Base-by-base conservation (phyloP, 2,329 filamentous ascomycete species). In the Trichoderma sp. region DNA sequence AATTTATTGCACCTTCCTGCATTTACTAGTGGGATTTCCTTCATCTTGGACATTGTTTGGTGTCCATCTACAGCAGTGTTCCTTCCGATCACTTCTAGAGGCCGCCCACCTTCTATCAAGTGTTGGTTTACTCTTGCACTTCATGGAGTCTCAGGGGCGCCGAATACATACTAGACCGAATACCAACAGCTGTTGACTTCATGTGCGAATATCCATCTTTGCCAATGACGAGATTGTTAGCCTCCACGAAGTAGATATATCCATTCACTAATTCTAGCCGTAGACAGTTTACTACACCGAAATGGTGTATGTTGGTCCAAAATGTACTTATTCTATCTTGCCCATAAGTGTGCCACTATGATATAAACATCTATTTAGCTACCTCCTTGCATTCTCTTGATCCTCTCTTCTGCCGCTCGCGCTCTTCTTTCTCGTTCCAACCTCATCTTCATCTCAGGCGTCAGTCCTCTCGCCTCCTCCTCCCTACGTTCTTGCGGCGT, bases 391-490 rank as follows among this genome's bases (percentile, higher is more conserved):
- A 94, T 85, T 77, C 87, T 86, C 82, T 87, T 90, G 73, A 98
- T 86, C 78, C 95, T 89, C 83, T 95, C 95, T 82, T 98, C 96
- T 0, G 95, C 95, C 9, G 96, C 96, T 77, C 95, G 89, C 4
- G 96, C 96, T 78, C 95, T 91, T 76, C 94, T 86, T 83, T 99
- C 96, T 76, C 96, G 86, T 81, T 98, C 96, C 69, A 98, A 81
- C 79, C 88, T 90, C 88, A 91, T 89, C 79, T 90, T 89, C 89
- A 96, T 95, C 83, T 98, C 95, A 0, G 93, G 91, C 56, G 93
- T 97, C 83, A 98, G 85, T 0, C 95, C 95, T 74, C 93, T 89
- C 63, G 88, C 88, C 81, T 98, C 94, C 78, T 97, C 94, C 78
- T 95, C 92, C 74, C 94, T 88, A 78, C 88, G 90, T 80, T 98